phyloP scores from a whole-genome alignment of 2,329 filamentous ascomycete genomes.

The Colletotrichum melonis region DNA sequence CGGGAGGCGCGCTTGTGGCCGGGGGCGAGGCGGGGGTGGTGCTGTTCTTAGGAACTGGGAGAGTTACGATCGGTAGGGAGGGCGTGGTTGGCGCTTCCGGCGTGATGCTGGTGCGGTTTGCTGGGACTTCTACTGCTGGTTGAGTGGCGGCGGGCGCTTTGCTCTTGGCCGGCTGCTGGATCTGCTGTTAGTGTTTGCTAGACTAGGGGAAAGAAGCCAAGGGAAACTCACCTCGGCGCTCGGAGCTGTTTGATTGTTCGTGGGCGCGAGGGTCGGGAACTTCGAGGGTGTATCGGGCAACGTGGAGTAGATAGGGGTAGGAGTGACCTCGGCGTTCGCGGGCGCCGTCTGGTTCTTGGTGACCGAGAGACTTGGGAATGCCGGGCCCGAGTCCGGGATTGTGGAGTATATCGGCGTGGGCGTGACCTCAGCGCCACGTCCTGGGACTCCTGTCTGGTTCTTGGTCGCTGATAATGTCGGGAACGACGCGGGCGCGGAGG shows the following conservation, averaged over 20 bases:
- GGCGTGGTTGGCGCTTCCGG: constrained; percentile 12
- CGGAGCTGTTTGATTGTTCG: constrained; percentile 12
- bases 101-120: constrained; percentile 23
- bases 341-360: background rate
- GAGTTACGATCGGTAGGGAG: background rate
- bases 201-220: background rate
- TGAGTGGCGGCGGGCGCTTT: background rate
- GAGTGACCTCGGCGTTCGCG: background rate
- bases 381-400: background rate
- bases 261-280: constrained; percentile 2
- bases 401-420: background rate
- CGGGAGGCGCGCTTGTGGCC: background rate
- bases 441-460: constrained; percentile 11
- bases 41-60: background rate
- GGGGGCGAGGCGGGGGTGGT: background rate
- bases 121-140: background rate
- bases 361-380: background rate
- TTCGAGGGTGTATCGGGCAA: background rate
- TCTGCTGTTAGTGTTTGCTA: background rate
- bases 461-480: constrained; percentile 7
- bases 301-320: background rate
- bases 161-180: background rate
- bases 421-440: background rate
- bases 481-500: background rate
- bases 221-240: background rate